Conservation (phyloP, 345 rosid genomes). For the Melaleuca quinquenervia region DNA sequence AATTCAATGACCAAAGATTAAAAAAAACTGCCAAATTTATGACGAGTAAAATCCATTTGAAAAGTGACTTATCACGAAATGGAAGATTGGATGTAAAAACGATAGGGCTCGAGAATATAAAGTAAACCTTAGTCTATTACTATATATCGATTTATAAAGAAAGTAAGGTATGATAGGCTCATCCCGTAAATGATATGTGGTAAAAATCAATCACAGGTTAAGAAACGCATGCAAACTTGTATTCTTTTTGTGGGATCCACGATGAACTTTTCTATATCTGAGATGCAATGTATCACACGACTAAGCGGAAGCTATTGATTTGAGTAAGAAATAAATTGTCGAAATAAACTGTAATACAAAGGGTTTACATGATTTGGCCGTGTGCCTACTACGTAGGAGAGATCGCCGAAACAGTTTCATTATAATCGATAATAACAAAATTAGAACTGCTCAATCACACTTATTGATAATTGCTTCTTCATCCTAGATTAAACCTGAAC, state of each 20-base stretch:
- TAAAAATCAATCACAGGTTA: background rate
- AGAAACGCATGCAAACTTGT: background rate
- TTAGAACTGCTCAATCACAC: background rate
- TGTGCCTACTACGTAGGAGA: background rate
- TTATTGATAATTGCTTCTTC: background rate
- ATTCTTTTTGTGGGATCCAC: background rate
- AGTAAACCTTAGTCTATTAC: background rate
- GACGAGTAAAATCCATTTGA: background rate
- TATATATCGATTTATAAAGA: background rate
- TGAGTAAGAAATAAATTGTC: background rate
- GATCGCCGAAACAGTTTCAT: background rate
- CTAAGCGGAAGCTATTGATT: no score
- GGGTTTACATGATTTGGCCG: background rate
- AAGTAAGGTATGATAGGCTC: background rate
- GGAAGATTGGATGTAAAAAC: background rate
- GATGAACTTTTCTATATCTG: background rate
- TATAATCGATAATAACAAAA: background rate
- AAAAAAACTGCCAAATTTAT: background rate
- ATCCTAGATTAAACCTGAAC: background rate
- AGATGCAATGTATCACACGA: background rate
- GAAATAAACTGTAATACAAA: background rate
- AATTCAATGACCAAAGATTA: background rate
- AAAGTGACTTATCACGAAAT: no score
- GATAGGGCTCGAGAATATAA: background rate
- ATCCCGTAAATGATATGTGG: background rate